Evolutionary conservation across 768 basidiomycete genomes (phyloP), one percentile per base, ranked within the genome.

Genomic region (Suillus discolor): DNA sequence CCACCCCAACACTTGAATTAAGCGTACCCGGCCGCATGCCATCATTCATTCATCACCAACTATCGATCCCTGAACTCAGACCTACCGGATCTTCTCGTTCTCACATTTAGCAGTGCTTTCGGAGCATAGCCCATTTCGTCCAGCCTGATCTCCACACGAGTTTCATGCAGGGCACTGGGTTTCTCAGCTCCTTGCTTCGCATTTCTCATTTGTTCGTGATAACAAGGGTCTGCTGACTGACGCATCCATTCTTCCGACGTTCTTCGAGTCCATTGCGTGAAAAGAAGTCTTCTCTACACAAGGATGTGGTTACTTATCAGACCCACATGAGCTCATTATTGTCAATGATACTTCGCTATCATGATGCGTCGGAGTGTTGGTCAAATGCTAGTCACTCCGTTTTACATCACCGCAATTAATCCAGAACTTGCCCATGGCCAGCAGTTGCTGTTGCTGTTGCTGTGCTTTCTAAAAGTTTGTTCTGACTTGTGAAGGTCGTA

Each of bases 141-240:
- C 36, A 23, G 36, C 57, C 34, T 57, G 34, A n/a, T 38, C 23
- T 23, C 57, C 36, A 57, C 57, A 38, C 57, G 36, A 59, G 23
- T 59, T 57, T 16, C 23, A 39, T 11, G 15, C 16, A 59, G 57
- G 57, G 57, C 57, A 41, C 25, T 59, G 57, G 57, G 57, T 41
- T 59, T 41, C 39, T 38, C 36, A 38, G 34, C 34, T 41, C 5
- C 11, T 25, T 16, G 23, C 57, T 41, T 28, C 16, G 23, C 57
- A 59, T 28, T 18, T 25, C 9, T 59, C 38, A 39, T 59, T 59
- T 36, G 7, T 59, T 59, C 9, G 4, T 11, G 31, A 13, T 20
- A 57, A 57, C 20, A 6, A 57, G 39, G 57, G 39, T 34, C 16
- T 18, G 23, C 57, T 59, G 23, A 41, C 38, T 59, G 57, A 28